Evolutionary conservation across 2,329 filamentous ascomycete species (phyloP), one percentile per base, ranked within the genome.

Genomic region (Biscogniauxia sp.): DNA sequence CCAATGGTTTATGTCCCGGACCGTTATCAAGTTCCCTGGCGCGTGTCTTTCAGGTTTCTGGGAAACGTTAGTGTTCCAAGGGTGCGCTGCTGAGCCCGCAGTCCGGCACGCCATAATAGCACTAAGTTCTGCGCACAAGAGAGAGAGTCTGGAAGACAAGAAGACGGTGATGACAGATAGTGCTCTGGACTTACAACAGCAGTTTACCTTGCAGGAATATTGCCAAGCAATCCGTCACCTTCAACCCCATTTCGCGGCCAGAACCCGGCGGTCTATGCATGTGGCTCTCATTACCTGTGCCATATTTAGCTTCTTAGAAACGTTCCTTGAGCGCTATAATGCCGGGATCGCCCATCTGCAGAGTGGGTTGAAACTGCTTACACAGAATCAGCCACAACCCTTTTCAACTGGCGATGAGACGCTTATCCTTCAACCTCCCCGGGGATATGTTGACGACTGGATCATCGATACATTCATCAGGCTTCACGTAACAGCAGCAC

Each of bases 1-100:
- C 17, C 75, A 79, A 15, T 82, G 78, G 74, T 83, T 83, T 68
- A 73, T 72, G 17, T 67, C 67, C 37, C 74, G 74, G 20, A 79
- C 75, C 4, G 68, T 67, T 0, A 63, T 67, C 3, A 79, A 78
- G 56, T 61, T 80, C 0, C 73, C 72, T 0, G 76, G 76, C 0
- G 68, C 70, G 1, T 79, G 77, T 56, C 63, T 59, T 20, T 76
- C 73, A 37, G 59, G 61, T 0, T 79, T 80, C 52, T 80, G 78
- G 78, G 67, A 67, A 26, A 68, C 62, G 6, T 69, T 79, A 9
- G 59, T 79, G 15, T 65, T 78, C 23, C 77, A 79, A 49, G 72
- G 72, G 5, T 72, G 72, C 20, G 60, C 70, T 0, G 65, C 53
- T 11, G 77, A 80, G 55, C 76, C 77, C 0, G 74, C 77, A 1